These are phyloP conservation scores for Plenodomus lindquistii DNA, from an alignment of 2,329 filamentous ascomycete genomes.

Conservation along the genomic window DNA sequence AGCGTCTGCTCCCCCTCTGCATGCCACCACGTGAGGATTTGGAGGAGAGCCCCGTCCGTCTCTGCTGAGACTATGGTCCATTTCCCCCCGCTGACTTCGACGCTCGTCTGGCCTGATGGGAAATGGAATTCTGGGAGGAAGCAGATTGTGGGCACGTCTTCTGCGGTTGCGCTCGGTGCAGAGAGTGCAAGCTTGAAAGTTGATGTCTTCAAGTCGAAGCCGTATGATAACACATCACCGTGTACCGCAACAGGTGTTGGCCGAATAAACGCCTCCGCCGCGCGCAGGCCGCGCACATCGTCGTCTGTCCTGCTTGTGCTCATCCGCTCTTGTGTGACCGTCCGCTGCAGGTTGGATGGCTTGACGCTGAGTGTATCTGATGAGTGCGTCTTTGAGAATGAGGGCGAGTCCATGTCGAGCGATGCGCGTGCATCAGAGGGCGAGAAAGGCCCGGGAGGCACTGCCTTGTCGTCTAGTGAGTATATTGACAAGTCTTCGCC, in stretches of 20 bases:
- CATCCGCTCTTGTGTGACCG: conserved; percentile 64
- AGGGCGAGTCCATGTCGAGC: conserved; percentile 54
- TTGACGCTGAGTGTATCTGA: conserved; percentile 61
- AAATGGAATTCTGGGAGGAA: conserved; percentile 94
- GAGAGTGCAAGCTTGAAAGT: conserved; percentile 74
- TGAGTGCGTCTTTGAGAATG: conserved; percentile 58
- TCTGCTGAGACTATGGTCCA: conserved; percentile 83
- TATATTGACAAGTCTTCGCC: conserved; percentile 94
- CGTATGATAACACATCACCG: conserved; percentile 71
- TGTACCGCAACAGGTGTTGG: conserved; percentile 77
- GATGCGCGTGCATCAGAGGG: conserved; percentile 55
- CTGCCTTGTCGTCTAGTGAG: conserved; percentile 76
- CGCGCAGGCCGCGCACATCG: conserved; percentile 68
- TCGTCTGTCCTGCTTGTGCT: conserved; percentile 26
- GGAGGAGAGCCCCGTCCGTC: conserved; percentile 68
- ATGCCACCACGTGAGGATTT: conserved; percentile 92
- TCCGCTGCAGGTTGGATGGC: conserved; percentile 74
- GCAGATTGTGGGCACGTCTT: conserved; percentile 75
- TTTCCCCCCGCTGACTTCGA: conserved; percentile 82
- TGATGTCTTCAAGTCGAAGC: conserved; percentile 81
- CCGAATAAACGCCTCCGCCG: conserved; percentile 89
- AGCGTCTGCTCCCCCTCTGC: conserved; percentile 80
- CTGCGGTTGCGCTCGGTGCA: conserved; percentile 61
- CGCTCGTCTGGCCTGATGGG: conserved; percentile 69
- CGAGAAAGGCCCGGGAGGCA: conserved; percentile 57